Base-by-base conservation (phyloP, 805 yeast species). In the Cyberlindnera veronae region DNA sequence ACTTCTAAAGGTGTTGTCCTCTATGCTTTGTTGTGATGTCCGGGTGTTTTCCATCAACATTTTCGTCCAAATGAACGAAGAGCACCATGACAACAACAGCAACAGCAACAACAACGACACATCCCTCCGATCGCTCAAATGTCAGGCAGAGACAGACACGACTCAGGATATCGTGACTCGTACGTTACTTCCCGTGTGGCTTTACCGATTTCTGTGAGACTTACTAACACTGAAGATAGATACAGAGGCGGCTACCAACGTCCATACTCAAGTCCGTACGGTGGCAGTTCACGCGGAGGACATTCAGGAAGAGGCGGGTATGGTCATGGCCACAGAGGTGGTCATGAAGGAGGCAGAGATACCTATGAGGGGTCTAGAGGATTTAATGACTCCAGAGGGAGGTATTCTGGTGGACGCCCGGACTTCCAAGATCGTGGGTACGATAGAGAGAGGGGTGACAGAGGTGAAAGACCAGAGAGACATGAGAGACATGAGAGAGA, bases 171-270 rank as follows among this genome's bases (percentile, higher is more conserved):
- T 13, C 26, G 34, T 17, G 32, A 29, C 12, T 6, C 14, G 21
- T 16, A 29, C 12, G 30, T 28, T 26, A 26, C 15, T 13, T 26
- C n/a, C 6, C 15, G 6, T n/a, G 6, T 9, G n/a, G 29, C 15
- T n/a, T 13, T 13, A n/a, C 7, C n/a, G 15, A 9, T n/a, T 13
- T 11, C 7, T n/a, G 13, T 9, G 15, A 7, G 29, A 8, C 6
- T 17, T 26, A 32, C 44, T 41, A 32, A 41, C 45, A 23, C 11
- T 15, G 4, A 16, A 20, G 20, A 32, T 16, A 36, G 38, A n/a
- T 41, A 45, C 24, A 36, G 50, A 32, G 50, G 46, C 4, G 50
- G 46, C 5, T 40, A 46, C 31, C 38, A 34, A 15, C 44, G 45
- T 10, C 40, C 50, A 3, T 42, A 42, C 29, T 34, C 37, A 2